Evolutionary conservation across 768 basidiomycete genomes (phyloP).

Genomic region (Mycena rebaudengoi): DNA sequence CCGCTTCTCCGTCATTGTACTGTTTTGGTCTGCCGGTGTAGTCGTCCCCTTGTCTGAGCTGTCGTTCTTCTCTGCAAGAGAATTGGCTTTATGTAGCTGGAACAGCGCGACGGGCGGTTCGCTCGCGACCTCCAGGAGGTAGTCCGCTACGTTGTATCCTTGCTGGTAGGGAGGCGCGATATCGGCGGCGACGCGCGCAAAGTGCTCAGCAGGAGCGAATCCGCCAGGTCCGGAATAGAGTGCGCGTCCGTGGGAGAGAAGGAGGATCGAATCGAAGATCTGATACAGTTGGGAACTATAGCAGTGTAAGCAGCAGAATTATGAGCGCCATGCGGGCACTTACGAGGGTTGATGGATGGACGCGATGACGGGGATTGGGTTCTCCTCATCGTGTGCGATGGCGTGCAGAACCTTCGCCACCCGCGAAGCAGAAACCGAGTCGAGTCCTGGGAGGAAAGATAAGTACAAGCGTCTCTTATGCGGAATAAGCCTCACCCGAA

Average conservation of each 20-base stretch:
- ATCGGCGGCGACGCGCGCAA: slow-evolving; percentile 54
- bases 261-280: slow-evolving; percentile 81
- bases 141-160: slow-evolving; percentile 94
- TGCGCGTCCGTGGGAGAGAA: slow-evolving; percentile 79
- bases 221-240: slow-evolving; percentile 84
- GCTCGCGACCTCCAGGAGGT: slow-evolving; percentile 88
- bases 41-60: slow-evolving; percentile 22
- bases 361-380: slow-evolving; percentile 84
- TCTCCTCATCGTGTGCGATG: slow-evolving; percentile 73
- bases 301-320: background rate
- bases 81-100: slow-evolving; percentile 30
- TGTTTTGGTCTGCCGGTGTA: slow-evolving; percentile 16
- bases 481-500: slow-evolving; percentile 47
- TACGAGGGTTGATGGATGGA: slow-evolving; percentile 90
- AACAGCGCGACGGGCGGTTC: slow-evolving; percentile 63
- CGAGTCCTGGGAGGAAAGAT: slow-evolving; percentile 60
- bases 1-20: slow-evolving; percentile 6
- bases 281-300: slow-evolving; percentile 83
- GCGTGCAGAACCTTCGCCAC: slow-evolving; percentile 80
- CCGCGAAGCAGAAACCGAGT: slow-evolving; percentile 86
- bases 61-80: background rate
- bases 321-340: slow-evolving; percentile 20
- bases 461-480: background rate
- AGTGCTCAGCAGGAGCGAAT: slow-evolving; percentile 73
- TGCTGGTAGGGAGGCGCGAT: slow-evolving; percentile 64